phyloP scores from a whole-genome alignment of 768 basidiomycete species.

The Lactarius hatsudake region DNA sequence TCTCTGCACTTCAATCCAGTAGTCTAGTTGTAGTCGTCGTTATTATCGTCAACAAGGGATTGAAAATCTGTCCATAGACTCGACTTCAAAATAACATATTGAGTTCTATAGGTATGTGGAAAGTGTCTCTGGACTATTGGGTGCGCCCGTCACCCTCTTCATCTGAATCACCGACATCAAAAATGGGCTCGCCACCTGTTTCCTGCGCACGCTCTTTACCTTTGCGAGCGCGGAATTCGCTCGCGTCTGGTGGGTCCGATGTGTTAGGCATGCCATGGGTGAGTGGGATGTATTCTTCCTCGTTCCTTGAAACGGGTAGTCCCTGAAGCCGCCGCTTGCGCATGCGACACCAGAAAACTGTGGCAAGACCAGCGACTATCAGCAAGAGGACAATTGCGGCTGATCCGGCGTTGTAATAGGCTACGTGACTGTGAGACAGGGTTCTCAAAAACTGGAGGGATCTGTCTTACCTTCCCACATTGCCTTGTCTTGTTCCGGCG shows the following conservation, averaged over 20 bases:
- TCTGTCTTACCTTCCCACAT: constrained; percentile 80
- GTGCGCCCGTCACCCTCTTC: constrained; percentile 35
- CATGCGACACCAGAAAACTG: constrained; percentile 77
- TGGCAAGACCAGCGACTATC: constrained; percentile 61
- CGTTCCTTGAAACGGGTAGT: constrained; percentile 40
- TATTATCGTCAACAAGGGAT: not conserved
- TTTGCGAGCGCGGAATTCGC: constrained; percentile 31
- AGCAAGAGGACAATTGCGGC: constrained; percentile 80
- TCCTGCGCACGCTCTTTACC: constrained; percentile 38
- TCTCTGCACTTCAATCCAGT: not conserved
- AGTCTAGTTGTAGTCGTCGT: not conserved
- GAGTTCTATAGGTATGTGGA: not conserved
- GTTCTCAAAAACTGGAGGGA: constrained; percentile 1
- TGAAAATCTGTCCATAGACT: not conserved
- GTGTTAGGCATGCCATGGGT: constrained; percentile 37
- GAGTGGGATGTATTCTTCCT: constrained; percentile 73
- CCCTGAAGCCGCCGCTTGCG: constrained; percentile 43
- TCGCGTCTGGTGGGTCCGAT: constrained; percentile 19
- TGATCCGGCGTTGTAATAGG: constrained; percentile 94
- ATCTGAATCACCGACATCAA: constrained; percentile 47
- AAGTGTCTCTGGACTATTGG: not conserved
- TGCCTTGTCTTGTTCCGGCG: constrained; percentile 75
- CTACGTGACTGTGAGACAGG: constrained; percentile 38
- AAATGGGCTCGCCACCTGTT: constrained; percentile 38
- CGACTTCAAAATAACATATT: not conserved